Conservation (phyloP, 345 rosid genomes). For the Linum usitatissimum region DNA sequence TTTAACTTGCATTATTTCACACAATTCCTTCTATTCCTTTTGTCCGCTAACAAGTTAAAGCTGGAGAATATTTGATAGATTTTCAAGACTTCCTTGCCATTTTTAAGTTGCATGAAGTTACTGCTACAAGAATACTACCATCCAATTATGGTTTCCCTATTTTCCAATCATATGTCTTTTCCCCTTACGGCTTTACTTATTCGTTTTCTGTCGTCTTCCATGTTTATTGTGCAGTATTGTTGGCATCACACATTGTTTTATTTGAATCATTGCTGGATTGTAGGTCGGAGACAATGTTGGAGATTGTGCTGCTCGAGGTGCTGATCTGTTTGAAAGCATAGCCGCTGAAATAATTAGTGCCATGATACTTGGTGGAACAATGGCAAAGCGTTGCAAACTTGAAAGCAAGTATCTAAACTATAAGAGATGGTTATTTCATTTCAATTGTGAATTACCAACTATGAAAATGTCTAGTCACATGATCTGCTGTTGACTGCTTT, state of each 20-base stretch:
- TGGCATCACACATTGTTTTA: neutral
- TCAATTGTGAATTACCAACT: neutral
- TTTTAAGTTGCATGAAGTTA: no score
- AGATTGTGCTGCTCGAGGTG: slow-evolving; percentile 99
- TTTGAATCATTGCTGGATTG: slow-evolving; percentile 7
- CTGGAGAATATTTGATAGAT: no score
- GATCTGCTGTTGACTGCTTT: neutral
- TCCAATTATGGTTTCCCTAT: no score
- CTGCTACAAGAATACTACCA: no score
- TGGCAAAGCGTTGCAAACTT: slow-evolving; percentile 89
- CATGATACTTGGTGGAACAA: slow-evolving; percentile 98
- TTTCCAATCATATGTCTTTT: no score
- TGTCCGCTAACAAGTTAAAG: no score
- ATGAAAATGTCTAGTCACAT: neutral
- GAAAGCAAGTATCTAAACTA: slow-evolving; percentile 41
- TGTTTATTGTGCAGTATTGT: neutral
- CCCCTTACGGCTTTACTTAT: no score
- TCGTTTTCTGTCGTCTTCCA: no score
- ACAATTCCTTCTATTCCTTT: no score
- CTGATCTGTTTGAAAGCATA: slow-evolving; percentile 98
- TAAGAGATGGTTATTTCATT: neutral
- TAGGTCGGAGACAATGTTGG: slow-evolving; percentile 99
- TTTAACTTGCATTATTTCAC: no score
- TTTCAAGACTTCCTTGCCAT: no score
- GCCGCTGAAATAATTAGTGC: slow-evolving; percentile 99